Base-by-base conservation (phyloP, 345 rosid genomes). In the Hibiscus trionum region DNA sequence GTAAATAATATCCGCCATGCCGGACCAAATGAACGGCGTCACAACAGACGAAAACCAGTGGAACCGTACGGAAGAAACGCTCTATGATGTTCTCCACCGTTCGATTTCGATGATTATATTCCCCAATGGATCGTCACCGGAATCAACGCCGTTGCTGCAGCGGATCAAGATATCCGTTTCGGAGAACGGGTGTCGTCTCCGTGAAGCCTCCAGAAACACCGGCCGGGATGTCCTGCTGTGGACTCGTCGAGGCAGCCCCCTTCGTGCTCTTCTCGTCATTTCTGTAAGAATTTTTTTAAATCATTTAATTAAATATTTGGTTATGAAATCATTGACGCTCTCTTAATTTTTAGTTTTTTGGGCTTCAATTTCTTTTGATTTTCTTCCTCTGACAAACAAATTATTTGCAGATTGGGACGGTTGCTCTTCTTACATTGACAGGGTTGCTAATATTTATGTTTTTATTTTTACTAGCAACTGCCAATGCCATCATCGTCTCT, bases 211-310 rank as follows among this genome's bases (percentile, higher is more conserved):
- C 44, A 55, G 16, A 68, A 82, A 84, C 77, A 76, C 90, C 9
- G 87, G 83, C 58, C 73, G 60, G 9, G 66, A 77, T 14, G 52
- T 95, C 73, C 84, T 90, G 50, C 61, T 12, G 65, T 95, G 99
- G 97, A 83, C 93, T 75, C 93, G 93, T 56, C 63, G 77, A 17
- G 99, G 99, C 63, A 84, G 90, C 67, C 83, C 84, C n/a, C 80
- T 95, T 70, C 97, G 99, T 19, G 82, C 93, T 14, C 90, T 90
- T 11, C 85, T 92, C 71, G 97, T 95, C 69, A 77, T 89, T 81
- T 85, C 86, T 16, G 99, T 92, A 6, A 29, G 14, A 1, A 46
- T 10, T 11, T 46, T 1, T 2, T 46, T 46, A 11, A 46, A 9
- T 46, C 15, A 46, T 46, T 46, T 46, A 46, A 46, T 46, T 46